Evolutionary conservation across 495 filamentous ascomycete species (phyloP), one percentile per base, ranked within the genome.

Genomic region (Penicillium chermesinum): DNA sequence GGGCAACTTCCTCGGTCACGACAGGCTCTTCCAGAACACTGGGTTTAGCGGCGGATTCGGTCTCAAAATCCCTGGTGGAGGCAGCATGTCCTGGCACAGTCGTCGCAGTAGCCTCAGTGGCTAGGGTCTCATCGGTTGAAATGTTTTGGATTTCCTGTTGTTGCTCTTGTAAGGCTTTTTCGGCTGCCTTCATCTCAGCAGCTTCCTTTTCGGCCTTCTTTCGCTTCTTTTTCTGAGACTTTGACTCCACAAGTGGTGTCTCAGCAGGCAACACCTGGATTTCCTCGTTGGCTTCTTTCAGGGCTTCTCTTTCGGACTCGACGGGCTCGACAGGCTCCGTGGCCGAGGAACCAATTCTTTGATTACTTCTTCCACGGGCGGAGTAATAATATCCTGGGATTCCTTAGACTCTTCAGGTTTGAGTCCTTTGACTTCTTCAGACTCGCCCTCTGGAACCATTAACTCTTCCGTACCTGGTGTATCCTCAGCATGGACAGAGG

Each of bases 191-290:
- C 25, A 4, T 4, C 4, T 30, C 25, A 10, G 25, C 25, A 30
- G 25, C 25, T 30, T 30, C 25, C 25, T 30, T 54, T 47, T 57
- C 53, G 14, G 41, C 42, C 40, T 53, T 62, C 27, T 43, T 61
- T n/a, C 67, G 58, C 52, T 74, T 74, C 48, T 70, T 75, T 51
- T 70, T 75, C 34, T 67, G 51, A 17, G 63, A 21, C 3, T 44
- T 44, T 7, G 42, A 44, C 13, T 34, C 4, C 3, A 27, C 42
- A 36, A 32, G 2, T 3, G 42, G 42, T 17, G 33, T 30, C 3
- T 44, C 13, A 9, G 37, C 34, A 3, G 50, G 41, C 14, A 25
- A 16, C 1, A 35, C 50, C 17, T 30, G 22, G 2, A 34, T 19
- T 8, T 20, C 36, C 36, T 35, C 34, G 18, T 44, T 12, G 5